Percentiles rank a stretch among this genome's conserved stretches.
Evolutionary conservation across 305 asterid genomes (phyloP).

Genomic region (Plantago lanceolata): DNA sequence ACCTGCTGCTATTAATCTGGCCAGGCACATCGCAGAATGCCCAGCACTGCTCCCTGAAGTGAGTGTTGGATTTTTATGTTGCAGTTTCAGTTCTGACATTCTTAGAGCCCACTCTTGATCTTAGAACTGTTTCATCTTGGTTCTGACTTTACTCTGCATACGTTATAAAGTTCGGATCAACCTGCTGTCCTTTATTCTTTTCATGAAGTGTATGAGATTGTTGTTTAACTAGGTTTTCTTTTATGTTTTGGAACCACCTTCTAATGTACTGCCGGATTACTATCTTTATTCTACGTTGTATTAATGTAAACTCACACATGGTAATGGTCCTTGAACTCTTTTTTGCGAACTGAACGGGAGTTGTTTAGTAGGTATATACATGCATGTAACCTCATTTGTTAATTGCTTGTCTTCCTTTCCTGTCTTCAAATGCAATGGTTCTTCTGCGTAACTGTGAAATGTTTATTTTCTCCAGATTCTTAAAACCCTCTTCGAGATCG

Average conservation of each 20-base stretch:
- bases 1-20: slow-evolving; percentile 71
- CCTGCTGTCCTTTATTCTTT: background rate
- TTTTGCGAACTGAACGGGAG: too few species aligned
- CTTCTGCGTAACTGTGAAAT: slow-evolving; percentile 21
- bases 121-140: too few species aligned
- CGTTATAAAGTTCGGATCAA: slow-evolving; percentile 10
- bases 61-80: slow-evolving; percentile 26
- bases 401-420: slow-evolving; percentile 1
- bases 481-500: slow-evolving; percentile 88
- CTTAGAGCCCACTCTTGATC: too few species aligned
- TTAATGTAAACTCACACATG: too few species aligned
- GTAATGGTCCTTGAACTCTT: too few species aligned
- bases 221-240: slow-evolving; percentile 7
- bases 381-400: background rate
- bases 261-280: background rate
- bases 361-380: too few species aligned
- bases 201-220: slow-evolving; percentile 16
- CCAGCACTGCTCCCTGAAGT: slow-evolving; percentile 84
- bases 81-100: background rate
- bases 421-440: slow-evolving; percentile 5
- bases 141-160: too few species aligned
- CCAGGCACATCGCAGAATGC: slow-evolving; percentile 76
- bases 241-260: slow-evolving; percentile 7
- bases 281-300: background rate
- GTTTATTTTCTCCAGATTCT: slow-evolving; percentile 56